These are phyloP conservation scores for Prunus campanulata DNA, from an alignment of 306 rosid genomes.

Conservation along the genomic window DNA sequence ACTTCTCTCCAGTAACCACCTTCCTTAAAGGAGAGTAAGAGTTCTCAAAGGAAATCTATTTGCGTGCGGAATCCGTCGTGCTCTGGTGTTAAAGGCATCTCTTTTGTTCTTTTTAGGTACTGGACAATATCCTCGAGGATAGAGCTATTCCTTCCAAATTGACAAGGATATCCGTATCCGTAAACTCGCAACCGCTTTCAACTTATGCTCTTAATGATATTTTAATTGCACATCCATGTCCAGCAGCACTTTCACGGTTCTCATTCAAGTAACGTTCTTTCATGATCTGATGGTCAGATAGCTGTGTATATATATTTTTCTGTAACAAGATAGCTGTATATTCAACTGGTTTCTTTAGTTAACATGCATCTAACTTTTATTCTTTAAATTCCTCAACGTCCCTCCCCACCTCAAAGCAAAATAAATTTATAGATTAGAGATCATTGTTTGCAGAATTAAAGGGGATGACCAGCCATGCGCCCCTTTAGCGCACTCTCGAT, in stretches of 20 bases:
- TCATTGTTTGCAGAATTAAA: conserved; percentile 51
- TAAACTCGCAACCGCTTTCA: conserved; percentile 48
- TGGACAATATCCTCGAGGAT: conserved; percentile 62
- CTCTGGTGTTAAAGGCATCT: conserved; percentile 2
- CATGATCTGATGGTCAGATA: not conserved
- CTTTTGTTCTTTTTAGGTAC: conserved; percentile 52
- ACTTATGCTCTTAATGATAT: conserved; percentile 81
- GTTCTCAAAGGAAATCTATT: conserved; percentile 6
- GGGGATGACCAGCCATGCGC: conserved; percentile 42
- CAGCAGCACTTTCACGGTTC: conserved; percentile 76
- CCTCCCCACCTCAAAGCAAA: not conserved
- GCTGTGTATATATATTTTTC: not conserved
- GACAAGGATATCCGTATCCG: conserved; percentile 53
- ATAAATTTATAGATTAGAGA: too few species aligned
- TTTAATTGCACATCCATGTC: conserved; percentile 79
- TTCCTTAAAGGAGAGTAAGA: conserved; percentile 3
- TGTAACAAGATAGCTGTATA: not conserved
- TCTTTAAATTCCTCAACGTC: not conserved
- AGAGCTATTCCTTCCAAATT: conserved; percentile 50
- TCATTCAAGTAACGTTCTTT: conserved; percentile 60
- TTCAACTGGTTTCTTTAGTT: not conserved
- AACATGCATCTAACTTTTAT: not conserved
- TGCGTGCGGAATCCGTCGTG: conserved; percentile 4
- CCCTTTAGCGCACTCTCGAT: conserved; percentile 59
- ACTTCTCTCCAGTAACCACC: not conserved